Conservation (phyloP, 495 filamentous ascomycete species). For the Daldinia concentrica region DNA sequence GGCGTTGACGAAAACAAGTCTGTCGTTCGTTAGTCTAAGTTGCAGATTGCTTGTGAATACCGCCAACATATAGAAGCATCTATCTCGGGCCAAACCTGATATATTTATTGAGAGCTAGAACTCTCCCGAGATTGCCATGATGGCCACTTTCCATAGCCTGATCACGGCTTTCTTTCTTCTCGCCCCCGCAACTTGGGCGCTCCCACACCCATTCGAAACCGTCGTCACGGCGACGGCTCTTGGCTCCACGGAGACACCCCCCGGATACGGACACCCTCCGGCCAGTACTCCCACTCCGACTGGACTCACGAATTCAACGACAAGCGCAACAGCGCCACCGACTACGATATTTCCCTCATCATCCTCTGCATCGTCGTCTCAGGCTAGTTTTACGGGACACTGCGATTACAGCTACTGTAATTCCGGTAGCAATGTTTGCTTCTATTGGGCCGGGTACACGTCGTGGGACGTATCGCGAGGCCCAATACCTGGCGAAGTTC, state of each 20-base stretch:
- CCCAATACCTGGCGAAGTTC: conserved; percentile 42
- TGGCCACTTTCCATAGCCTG: background rate
- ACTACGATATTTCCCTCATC: background rate
- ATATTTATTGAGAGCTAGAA: background rate
- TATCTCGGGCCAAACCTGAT: background rate
- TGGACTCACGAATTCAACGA: background rate
- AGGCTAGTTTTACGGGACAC: conserved; percentile 11
- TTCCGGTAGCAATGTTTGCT: conserved; percentile 35
- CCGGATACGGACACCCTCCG: background rate
- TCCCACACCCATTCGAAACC: background rate
- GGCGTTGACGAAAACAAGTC: background rate
- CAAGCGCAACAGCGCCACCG: conserved; percentile 8
- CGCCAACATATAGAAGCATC: background rate
- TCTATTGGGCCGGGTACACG: conserved; percentile 46
- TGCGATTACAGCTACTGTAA: conserved; percentile 46
- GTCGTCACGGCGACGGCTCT: background rate
- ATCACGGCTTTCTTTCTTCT: conserved; percentile 4
- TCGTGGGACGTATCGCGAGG: conserved; percentile 43
- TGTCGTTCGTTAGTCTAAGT: background rate
- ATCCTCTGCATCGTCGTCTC: background rate
- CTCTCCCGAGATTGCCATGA: background rate
- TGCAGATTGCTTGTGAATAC: background rate
- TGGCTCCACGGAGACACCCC: background rate
- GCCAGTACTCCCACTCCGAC: background rate
- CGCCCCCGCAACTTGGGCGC: background rate